A percentile compares a stretch with the other conserved stretches of the same genome.
Evolutionary conservation across 176 grass and related monocot genomes (phyloP).

Genomic region (Poa pratensis): DNA sequence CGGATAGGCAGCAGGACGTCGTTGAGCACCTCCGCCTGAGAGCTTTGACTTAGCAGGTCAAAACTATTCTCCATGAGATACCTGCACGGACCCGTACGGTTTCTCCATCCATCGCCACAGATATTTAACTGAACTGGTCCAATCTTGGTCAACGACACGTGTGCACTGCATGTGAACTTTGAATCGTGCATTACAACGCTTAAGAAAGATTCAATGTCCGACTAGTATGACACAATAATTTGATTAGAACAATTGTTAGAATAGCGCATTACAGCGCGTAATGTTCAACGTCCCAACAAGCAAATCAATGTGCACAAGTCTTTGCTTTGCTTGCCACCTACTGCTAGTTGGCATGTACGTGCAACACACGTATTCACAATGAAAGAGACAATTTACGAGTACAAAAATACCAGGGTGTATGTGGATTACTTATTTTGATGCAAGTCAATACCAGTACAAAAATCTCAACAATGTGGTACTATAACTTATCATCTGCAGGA

Average conservation of each 20-base stretch:
- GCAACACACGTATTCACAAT: too few relatives aligned
- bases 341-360: too few relatives aligned
- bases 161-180: not conserved
- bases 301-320: not conserved
- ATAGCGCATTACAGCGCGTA: not conserved
- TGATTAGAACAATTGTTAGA: not conserved
- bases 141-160: not conserved
- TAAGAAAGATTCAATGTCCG: too few relatives aligned
- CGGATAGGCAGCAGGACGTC: too few relatives aligned
- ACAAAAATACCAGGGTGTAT: too few relatives aligned
- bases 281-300: not conserved
- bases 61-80: not conserved
- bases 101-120: not conserved
- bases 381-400: too few relatives aligned
- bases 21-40: too few relatives aligned
- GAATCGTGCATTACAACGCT: not conserved
- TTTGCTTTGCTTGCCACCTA: not conserved
- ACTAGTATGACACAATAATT: not conserved
- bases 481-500: too few relatives aligned
- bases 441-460: too few relatives aligned
- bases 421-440: too few relatives aligned
- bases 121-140: not conserved
- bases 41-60: not conserved
- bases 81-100: slow-evolving; percentile 40
- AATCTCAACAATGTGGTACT: too few relatives aligned